These are phyloP conservation scores for Senna siamea DNA, from an alignment of 306 rosid species.

Conservation along the genomic window DNA sequence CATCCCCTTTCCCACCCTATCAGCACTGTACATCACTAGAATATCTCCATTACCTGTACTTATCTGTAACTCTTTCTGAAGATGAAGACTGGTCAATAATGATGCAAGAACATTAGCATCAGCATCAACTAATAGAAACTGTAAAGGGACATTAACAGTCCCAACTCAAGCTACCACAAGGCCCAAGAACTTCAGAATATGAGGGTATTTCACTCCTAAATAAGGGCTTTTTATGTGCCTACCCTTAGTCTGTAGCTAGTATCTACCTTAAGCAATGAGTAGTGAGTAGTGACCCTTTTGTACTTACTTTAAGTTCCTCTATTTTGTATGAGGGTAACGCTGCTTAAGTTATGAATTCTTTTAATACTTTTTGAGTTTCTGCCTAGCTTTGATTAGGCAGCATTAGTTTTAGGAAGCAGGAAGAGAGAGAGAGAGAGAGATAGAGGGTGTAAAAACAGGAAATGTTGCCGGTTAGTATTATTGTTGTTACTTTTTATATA, in stretches of 20 bases:
- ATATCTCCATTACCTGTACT: conserved; percentile 15
- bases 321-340: conserved; percentile 31
- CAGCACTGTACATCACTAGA: conserved; percentile 40
- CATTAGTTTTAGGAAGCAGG: conserved; percentile 23
- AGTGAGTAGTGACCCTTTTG: conserved; percentile 11
- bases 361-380: neutral
- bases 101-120: conserved; percentile 13
- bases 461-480: neutral
- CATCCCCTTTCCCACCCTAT: conserved; percentile 11
- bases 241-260: conserved; percentile 14
- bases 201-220: conserved; percentile 31
- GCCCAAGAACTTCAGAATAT: conserved; percentile 42
- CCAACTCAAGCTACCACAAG: conserved; percentile 18
- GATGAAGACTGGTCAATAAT: conserved; percentile 45
- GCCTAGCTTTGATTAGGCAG: conserved; percentile 8
- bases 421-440: neutral
- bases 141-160: conserved; percentile 31
- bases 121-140: neutral
- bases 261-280: neutral
- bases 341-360: conserved; percentile 27
- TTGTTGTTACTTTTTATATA: neutral
- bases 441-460: neutral
- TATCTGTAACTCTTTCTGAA: conserved; percentile 35
- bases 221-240: conserved; percentile 34
- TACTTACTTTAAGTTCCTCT: conserved; percentile 26